Evolutionary conservation across 1,284 basidiomycete genomes (phyloP).

Genomic region (Naganishia sp.): DNA sequence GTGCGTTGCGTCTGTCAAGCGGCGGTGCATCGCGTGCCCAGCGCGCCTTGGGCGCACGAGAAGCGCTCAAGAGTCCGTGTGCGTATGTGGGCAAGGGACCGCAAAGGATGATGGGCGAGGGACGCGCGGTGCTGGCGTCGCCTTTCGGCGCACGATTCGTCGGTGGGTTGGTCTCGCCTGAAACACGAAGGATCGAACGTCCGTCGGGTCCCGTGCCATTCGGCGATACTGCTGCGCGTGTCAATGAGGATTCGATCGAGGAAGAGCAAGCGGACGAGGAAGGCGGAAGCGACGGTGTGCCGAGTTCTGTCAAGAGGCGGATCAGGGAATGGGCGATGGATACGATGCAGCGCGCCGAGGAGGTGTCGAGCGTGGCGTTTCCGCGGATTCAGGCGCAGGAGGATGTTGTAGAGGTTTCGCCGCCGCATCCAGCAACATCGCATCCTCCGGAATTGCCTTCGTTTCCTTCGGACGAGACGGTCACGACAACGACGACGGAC

Average conservation of each 20-base stretch:
- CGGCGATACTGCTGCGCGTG: not conserved
- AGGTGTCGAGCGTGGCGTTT: not conserved
- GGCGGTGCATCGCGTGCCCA: no score
- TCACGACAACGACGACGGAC: slow-evolving; percentile 8
- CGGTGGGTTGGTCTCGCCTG: not conserved
- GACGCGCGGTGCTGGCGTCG: slow-evolving; percentile 1
- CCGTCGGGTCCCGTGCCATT: no score
- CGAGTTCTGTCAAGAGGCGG: slow-evolving; percentile 8
- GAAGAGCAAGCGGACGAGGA: slow-evolving; percentile 12
- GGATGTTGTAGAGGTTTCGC: not conserved
- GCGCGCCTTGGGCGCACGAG: not conserved
- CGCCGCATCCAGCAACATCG: not conserved
- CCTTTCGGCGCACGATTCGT: slow-evolving; percentile 9
- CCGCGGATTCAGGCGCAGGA: not conserved
- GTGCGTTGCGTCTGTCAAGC: slow-evolving; percentile 1
- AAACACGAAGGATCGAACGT: not conserved
- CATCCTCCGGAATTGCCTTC: slow-evolving; percentile 8
- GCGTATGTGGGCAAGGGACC: not conserved
- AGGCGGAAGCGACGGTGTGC: slow-evolving; percentile 3
- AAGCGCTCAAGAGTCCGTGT: slow-evolving; percentile 1
- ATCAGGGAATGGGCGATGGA: slow-evolving; percentile 24
- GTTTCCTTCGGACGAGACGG: slow-evolving; percentile 18
- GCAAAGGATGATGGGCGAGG: not conserved
- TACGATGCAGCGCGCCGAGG: slow-evolving; percentile 18
- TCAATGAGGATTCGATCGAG: slow-evolving; percentile 6